Base-by-base conservation (phyloP, 495 filamentous ascomycete genomes). In the Aspergillus carlsbadensis region DNA sequence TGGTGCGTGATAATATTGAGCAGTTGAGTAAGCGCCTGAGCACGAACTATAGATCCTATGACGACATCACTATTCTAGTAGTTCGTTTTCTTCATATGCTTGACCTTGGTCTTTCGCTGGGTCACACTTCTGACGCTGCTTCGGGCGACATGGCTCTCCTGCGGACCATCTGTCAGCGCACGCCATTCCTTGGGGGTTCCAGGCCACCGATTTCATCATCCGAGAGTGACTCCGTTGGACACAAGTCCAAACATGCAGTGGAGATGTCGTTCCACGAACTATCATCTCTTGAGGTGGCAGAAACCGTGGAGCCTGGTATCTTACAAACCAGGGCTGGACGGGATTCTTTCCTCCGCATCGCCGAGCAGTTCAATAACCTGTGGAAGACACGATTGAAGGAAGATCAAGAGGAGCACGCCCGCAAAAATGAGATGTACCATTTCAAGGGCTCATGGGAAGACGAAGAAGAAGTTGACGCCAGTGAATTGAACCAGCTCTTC, bases 41-140 rank as follows among this genome's bases (percentile, higher is more conserved):
- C 2, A 71, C 79, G 2, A 76, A 84, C 18, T 92, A 89, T 65
- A 79, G 83, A 39, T 84, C 82, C 31, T 98, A 96, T 60, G 87
- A 89, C 52, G 94, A 99, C 68, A 78, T 98, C 45, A 87, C 87
- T 0, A 78, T 79, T 44, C 92, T 92, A 2, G 74, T 91, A 37
- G 78, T 92, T 55, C 89, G 87, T 42, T 91, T 97, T 60, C 78
- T 98, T 8, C 84, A 88, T 51, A 87, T 90, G 52, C 76, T 99
- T 10, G 87, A 88, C 58, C 67, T 93, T 53, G 91, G 92, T 11
- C 65, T 96, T 29, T 87, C 81, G 14, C 69, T 96, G 26, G 76
- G 78, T 35, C 77, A 67, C 6, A 64, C 50, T 29, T 51, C 60
- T n/a, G 56, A 58, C 6, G 56, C 65, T 5, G 15, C 65, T 20